These are phyloP conservation scores for Dentipellis sp. DNA, from an alignment of 768 basidiomycete species.

Conservation along the genomic window DNA sequence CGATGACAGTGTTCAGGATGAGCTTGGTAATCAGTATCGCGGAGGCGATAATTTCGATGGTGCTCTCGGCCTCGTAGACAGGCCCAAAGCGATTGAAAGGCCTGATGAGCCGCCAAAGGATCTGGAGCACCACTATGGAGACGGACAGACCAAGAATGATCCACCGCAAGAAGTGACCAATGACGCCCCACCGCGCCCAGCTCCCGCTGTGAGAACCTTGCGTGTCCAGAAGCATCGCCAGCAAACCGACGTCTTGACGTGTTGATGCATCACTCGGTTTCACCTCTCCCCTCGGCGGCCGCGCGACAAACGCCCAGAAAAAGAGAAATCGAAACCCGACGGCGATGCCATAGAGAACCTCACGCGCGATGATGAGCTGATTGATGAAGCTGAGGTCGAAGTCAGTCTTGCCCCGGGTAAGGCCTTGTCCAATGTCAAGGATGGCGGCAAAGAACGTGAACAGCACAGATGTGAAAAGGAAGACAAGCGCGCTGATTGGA, in stretches of 20 bases:
- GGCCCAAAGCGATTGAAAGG: conserved; percentile 28
- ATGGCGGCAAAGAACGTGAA: conserved; percentile 54
- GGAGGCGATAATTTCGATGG: conserved; percentile 49
- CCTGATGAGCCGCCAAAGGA: conserved; percentile 47
- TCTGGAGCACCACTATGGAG: conserved; percentile 46
- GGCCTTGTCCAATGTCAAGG: conserved; percentile 50
- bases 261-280: conserved; percentile 10
- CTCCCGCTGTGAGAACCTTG: conserved; percentile 40
- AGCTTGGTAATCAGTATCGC: conserved; percentile 55
- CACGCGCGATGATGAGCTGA: conserved; percentile 42
- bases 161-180: conserved; percentile 46
- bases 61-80: conserved; percentile 49
- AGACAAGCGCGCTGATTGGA: conserved; percentile 27
- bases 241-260: conserved; percentile 10
- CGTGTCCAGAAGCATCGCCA: conserved; percentile 6
- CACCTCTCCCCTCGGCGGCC: conserved; percentile 40
- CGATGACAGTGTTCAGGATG: conserved; percentile 44
- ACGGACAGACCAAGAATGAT: conserved; percentile 35
- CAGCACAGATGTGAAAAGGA: conserved; percentile 48
- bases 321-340: conserved; percentile 53
- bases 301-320: conserved; percentile 58
- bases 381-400: conserved; percentile 14
- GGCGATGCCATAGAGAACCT: conserved; percentile 48
- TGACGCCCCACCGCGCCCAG: conserved; percentile 57
- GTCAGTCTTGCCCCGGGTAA: conserved; percentile 28